phyloP scores from a whole-genome alignment of 805 yeast genomes.

The Starmerella khaoyaiensis region DNA sequence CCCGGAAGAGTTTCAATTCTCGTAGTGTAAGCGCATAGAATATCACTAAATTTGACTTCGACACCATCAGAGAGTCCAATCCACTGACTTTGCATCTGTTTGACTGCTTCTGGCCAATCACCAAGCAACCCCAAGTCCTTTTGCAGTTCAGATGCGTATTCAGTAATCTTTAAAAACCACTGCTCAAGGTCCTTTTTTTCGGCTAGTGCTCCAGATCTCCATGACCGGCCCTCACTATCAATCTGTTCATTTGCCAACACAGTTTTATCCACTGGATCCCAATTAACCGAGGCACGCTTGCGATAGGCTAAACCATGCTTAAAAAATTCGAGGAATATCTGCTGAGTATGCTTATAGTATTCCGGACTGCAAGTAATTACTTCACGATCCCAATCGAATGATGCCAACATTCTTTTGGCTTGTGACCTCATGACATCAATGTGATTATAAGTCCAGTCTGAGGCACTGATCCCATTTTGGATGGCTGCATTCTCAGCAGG shows the following conservation, averaged over 20 bases:
- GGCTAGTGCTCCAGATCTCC: slow-evolving; percentile 95
- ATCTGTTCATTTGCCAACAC: slow-evolving; percentile 96
- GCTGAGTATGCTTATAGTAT: slow-evolving; percentile 87
- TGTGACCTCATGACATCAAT: slow-evolving; percentile 79
- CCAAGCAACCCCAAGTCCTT: slow-evolving; percentile 48
- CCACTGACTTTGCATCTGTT: slow-evolving; percentile 87
- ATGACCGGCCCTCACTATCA: slow-evolving; percentile 75
- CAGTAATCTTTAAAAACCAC: slow-evolving; percentile 88
- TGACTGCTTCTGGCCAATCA: slow-evolving; percentile 83
- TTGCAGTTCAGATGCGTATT: slow-evolving; percentile 56
- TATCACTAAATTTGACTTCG: slow-evolving; percentile 40
- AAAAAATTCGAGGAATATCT: slow-evolving; percentile 58
- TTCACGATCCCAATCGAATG: slow-evolving; percentile 90
- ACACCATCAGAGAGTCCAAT: slow-evolving; percentile 81
- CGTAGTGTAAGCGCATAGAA: slow-evolving; percentile 60
- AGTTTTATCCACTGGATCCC: slow-evolving; percentile 95
- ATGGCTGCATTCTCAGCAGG: slow-evolving; percentile 98
- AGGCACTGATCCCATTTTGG: slow-evolving; percentile 67
- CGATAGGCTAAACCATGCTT: slow-evolving; percentile 76
- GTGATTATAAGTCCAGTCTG: slow-evolving; percentile 68
- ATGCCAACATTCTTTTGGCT: slow-evolving; percentile 62
- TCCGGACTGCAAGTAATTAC: slow-evolving; percentile 74
- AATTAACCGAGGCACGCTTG: slow-evolving; percentile 77
- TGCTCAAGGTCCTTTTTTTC: slow-evolving; percentile 72
- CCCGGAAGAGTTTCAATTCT: slow-evolving; percentile 79